Evolutionary conservation across 805 yeast genomes (phyloP).

Genomic region (Starmerella roubikii): DNA sequence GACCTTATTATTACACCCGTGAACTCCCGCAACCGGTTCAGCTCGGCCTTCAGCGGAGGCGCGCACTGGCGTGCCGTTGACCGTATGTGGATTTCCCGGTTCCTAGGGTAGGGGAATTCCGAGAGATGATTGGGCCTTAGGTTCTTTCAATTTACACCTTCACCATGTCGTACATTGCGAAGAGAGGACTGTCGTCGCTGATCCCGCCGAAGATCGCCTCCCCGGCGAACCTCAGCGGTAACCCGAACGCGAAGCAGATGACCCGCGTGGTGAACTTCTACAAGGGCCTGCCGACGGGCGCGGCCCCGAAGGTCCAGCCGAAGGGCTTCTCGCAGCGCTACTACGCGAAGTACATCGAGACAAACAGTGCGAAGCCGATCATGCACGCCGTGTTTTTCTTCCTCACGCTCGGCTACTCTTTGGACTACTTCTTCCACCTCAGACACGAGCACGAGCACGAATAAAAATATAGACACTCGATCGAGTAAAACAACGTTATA

Average conservation of each 20-base stretch:
- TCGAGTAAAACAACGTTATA: background rate
- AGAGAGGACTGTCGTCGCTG: constrained; percentile 88
- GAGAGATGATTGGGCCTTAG: no score
- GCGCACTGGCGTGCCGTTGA: no score
- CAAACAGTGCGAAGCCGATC: constrained; percentile 25
- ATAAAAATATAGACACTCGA: background rate
- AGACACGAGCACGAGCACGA: constrained; percentile 23
- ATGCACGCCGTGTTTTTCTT: constrained; percentile 60
- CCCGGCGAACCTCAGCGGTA: constrained; percentile 82
- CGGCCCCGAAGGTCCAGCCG: constrained; percentile 63
- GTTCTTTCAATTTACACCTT: no score
- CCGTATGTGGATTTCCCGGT: no score
- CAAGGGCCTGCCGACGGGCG: constrained; percentile 90
- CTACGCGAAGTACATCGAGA: constrained; percentile 54
- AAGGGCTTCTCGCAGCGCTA: constrained; percentile 34
- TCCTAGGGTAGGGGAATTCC: no score
- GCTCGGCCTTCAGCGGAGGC: no score
- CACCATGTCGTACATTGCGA: constrained; percentile 70
- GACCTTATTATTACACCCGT: no score
- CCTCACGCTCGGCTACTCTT: constrained; percentile 67
- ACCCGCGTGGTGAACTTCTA: constrained; percentile 88
- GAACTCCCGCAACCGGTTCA: no score
- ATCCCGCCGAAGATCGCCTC: constrained; percentile 99
- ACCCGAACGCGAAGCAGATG: constrained; percentile 95
- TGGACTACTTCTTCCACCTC: constrained; percentile 86